Conservation (phyloP, 345 rosid species). For the Hibiscus tridactylites region DNA sequence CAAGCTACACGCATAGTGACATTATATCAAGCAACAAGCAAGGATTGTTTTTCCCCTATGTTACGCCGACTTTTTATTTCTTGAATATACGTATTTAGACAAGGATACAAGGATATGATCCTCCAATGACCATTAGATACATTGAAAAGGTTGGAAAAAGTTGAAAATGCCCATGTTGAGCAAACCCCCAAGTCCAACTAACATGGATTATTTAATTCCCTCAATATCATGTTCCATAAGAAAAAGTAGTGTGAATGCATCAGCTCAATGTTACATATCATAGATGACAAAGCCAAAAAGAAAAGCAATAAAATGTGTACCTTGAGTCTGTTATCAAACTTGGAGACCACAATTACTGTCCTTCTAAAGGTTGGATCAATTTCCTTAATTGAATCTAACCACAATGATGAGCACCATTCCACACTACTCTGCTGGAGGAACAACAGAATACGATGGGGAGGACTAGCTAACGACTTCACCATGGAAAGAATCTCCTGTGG, state of each 20-base stretch:
- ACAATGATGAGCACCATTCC: constrained; percentile 95
- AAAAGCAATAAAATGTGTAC: constrained; percentile 23
- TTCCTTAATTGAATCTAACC: constrained; percentile 87
- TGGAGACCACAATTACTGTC: constrained; percentile 84
- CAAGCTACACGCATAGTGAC: neutral
- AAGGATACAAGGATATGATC: neutral
- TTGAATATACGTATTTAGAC: neutral
- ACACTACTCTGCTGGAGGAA: constrained; percentile 98
- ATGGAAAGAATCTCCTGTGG: constrained; percentile 88
- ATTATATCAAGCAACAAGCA: neutral
- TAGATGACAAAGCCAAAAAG: neutral
- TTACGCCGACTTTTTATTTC: neutral
- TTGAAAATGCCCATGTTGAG: neutral
- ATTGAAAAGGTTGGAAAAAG: neutral
- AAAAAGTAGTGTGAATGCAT: neutral
- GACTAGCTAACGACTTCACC: constrained; percentile 89
- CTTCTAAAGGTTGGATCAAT: constrained; percentile 86
- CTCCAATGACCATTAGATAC: neutral
- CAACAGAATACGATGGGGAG: constrained; percentile 86
- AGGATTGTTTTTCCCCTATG: neutral
- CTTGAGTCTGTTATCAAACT: constrained; percentile 96
- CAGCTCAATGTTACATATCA: neutral
- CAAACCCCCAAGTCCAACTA: neutral
- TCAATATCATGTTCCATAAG: neutral
- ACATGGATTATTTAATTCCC: neutral